phyloP scores from a whole-genome alignment of 1,284 basidiomycete species.

The Rhodotorula sp. region DNA sequence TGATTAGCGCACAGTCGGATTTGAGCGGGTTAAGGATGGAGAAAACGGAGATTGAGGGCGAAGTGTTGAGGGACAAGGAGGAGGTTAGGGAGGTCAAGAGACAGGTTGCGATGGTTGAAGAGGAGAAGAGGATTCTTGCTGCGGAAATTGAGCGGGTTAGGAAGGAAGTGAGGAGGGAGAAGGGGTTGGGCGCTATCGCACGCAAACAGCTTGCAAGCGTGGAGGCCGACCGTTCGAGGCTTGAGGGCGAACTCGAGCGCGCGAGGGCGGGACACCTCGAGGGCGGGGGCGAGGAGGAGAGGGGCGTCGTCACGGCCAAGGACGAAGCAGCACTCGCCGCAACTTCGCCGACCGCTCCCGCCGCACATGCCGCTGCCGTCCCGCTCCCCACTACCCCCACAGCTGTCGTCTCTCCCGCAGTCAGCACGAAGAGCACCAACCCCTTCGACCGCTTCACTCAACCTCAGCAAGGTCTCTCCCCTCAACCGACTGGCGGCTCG shows the following conservation, averaged over 20 bases:
- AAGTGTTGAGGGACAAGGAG: slow-evolving; percentile 87
- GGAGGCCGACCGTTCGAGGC: slow-evolving; percentile 71
- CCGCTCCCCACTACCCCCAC: slow-evolving; percentile 66
- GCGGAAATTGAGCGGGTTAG: slow-evolving; percentile 78
- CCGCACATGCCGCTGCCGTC: slow-evolving; percentile 55
- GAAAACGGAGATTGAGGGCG: slow-evolving; percentile 87
- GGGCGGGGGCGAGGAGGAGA: neutral
- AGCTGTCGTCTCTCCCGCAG: slow-evolving; percentile 49
- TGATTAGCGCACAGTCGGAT: slow-evolving; percentile 89
- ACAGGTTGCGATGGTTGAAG: slow-evolving; percentile 74
- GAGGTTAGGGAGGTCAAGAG: slow-evolving; percentile 83
- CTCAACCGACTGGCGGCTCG: slow-evolving; percentile 28
- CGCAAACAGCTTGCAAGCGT: slow-evolving; percentile 88
- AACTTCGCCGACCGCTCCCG: slow-evolving; percentile 49
- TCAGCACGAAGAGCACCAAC: slow-evolving; percentile 73
- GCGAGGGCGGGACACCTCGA: neutral
- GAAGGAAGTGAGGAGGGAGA: slow-evolving; percentile 94
- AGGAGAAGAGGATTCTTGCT: slow-evolving; percentile 70
- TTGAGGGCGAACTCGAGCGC: slow-evolving; percentile 59
- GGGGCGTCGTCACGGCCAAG: slow-evolving; percentile 12
- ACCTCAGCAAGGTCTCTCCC: slow-evolving; percentile 2
- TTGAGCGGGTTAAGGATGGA: slow-evolving; percentile 83
- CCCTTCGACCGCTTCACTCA: slow-evolving; percentile 79
- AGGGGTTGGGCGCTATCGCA: slow-evolving; percentile 87
- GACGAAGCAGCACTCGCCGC: slow-evolving; percentile 29